Evolutionary conservation across 768 basidiomycete species (phyloP).

Genomic region (Sarcodon sp.): DNA sequence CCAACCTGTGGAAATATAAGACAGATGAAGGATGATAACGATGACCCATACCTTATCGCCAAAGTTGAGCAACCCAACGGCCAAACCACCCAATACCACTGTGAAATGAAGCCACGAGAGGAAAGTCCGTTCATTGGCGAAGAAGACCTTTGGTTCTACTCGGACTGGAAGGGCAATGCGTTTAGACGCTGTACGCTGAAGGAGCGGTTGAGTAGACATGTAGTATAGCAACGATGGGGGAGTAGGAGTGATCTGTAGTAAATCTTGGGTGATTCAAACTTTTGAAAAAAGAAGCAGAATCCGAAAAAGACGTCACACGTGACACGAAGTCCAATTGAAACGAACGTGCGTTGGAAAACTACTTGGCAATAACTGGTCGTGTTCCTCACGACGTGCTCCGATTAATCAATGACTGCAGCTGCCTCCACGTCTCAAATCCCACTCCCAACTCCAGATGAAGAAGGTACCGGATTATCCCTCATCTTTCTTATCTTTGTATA

Average conservation of each 20-base stretch:
- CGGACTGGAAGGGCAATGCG: conserved; percentile 94
- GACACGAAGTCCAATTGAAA: background rate
- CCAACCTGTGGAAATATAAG: conserved; percentile 47
- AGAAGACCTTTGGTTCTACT: conserved; percentile 90
- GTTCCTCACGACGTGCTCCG: background rate
- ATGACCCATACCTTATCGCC: conserved; percentile 67
- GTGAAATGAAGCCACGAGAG: conserved; percentile 98
- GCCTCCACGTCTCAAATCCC: conserved; percentile 17
- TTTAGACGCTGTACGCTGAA: conserved; percentile 87
- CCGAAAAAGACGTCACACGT: background rate
- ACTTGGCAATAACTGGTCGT: background rate
- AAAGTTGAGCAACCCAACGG: conserved; percentile 94
- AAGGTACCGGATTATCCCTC: conserved; percentile 9
- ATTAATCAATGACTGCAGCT: background rate
- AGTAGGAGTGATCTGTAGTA: background rate
- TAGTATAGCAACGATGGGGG: background rate
- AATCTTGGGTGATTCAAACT: background rate
- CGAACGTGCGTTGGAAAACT: background rate
- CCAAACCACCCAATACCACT: conserved; percentile 91
- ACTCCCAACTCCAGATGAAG: conserved; percentile 38
- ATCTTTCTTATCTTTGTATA: background rate
- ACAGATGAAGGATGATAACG: background rate
- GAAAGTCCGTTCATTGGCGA: conserved; percentile 92
- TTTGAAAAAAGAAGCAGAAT: background rate
- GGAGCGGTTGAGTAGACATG: conserved; percentile 97